Conservation (phyloP, 169 alveolate genomes). For the Sarcocystis neurona region DNA sequence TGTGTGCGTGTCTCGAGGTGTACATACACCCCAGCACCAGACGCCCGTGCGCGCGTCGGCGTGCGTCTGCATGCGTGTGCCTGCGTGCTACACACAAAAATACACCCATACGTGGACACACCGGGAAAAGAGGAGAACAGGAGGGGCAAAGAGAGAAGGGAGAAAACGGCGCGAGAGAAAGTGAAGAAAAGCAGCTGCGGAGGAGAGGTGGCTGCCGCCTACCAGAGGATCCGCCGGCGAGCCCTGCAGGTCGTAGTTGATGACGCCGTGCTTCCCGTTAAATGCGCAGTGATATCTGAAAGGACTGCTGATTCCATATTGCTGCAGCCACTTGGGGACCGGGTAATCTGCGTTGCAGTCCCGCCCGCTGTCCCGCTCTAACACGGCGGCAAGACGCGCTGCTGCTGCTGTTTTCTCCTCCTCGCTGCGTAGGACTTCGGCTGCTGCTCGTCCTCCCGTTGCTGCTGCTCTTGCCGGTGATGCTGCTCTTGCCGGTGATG, state of each 20-base stretch:
- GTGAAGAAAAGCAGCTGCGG: neutral
- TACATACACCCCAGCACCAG: no score
- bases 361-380: neutral
- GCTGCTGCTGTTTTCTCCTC: neutral
- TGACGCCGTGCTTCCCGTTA: constrained; percentile 10
- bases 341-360: constrained; percentile 31
- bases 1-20: no score
- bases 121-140: neutral
- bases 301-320: constrained; percentile 8
- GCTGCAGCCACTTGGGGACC: constrained; percentile 4
- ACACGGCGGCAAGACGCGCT: neutral
- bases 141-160: neutral
- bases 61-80: no score
- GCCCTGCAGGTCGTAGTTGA: constrained; percentile 41
- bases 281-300: neutral
- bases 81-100: neutral
- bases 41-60: no score
- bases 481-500: neutral
- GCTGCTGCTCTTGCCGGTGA: neutral
- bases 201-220: neutral
- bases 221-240: neutral
- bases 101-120: neutral
- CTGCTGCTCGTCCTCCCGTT: neutral
- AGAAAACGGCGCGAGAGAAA: neutral
- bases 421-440: neutral